phyloP scores from a whole-genome alignment of 2,329 filamentous ascomycete species.

The Bertia moriformis region DNA sequence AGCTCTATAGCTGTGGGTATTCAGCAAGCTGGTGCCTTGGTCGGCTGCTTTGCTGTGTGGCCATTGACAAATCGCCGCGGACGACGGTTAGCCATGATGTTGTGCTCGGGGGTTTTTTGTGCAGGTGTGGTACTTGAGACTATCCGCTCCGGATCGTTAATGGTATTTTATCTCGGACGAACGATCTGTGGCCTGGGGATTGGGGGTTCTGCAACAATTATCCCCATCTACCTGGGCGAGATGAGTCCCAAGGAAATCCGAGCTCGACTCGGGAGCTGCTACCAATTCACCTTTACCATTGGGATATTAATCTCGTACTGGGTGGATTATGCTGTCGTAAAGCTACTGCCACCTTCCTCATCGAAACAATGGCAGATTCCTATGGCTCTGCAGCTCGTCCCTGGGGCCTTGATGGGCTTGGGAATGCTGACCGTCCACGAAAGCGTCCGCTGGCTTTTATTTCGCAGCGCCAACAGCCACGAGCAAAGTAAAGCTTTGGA shows the following conservation, averaged over 20 bases:
- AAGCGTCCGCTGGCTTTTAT: conserved; percentile 25
- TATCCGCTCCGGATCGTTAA: conserved; percentile 19
- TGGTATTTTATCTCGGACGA: conserved; percentile 21
- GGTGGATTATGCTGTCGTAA: conserved; percentile 31
- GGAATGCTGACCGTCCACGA: conserved; percentile 33
- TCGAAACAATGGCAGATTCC: conserved; percentile 34
- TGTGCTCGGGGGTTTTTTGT: conserved; percentile 26
- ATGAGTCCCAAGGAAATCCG: conserved; percentile 29
- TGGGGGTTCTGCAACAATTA: conserved; percentile 19
- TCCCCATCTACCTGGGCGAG: conserved; percentile 29
- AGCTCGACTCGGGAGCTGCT: conserved; percentile 24
- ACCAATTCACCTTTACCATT: conserved; percentile 27
- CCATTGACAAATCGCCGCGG: conserved; percentile 24
- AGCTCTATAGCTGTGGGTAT: conserved; percentile 23
- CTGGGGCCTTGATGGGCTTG: conserved; percentile 26
- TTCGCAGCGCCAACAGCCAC: no score
- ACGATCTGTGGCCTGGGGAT: conserved; percentile 16
- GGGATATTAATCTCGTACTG: conserved; percentile 26
- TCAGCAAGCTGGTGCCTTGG: conserved; percentile 25
- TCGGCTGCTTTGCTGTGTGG: conserved; percentile 25
- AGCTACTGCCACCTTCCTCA: conserved; percentile 17
- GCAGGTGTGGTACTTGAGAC: conserved; percentile 23
- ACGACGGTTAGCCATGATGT: conserved; percentile 21
- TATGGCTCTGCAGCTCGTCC: conserved; percentile 28
- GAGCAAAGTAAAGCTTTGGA: conserved; percentile 27